phyloP scores from a whole-genome alignment of 768 basidiomycete genomes.

The Podaxis sp. region DNA sequence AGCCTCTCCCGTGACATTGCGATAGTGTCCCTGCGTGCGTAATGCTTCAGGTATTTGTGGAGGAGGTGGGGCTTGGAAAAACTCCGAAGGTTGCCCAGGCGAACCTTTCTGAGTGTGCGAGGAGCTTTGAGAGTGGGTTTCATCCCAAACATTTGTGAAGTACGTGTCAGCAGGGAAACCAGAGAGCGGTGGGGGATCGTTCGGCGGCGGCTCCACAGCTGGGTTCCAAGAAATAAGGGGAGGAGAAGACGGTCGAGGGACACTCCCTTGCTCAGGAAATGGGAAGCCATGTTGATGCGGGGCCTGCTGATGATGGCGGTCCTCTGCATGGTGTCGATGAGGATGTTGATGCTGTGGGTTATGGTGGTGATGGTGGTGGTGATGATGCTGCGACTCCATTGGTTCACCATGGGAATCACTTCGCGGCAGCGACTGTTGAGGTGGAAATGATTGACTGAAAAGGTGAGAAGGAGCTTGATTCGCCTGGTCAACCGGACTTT shows the following conservation, averaged over 20 bases:
- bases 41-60: slow-evolving; percentile 66
- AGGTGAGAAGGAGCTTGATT: slow-evolving; percentile 14
- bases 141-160: slow-evolving; percentile 88
- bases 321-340: slow-evolving; percentile 20
- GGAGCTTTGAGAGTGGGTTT: slow-evolving; percentile 26
- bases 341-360: slow-evolving; percentile 16
- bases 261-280: slow-evolving; percentile 17
- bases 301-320: slow-evolving; percentile 20
- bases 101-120: slow-evolving; percentile 3
- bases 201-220: slow-evolving; percentile 77
- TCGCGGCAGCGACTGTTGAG: background rate
- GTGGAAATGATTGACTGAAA: slow-evolving; percentile 19
- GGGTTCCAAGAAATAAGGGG: slow-evolving; percentile 81
- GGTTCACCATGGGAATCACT: background rate
- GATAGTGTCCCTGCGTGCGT: slow-evolving; percentile 74
- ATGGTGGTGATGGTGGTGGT: slow-evolving; percentile 6
- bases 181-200: slow-evolving; percentile 47
- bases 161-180: slow-evolving; percentile 75
- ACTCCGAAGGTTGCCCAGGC: slow-evolving; percentile 33
- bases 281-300: slow-evolving; percentile 23
- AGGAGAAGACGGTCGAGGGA: slow-evolving; percentile 50
- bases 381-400: background rate
- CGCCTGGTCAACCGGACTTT: background rate
- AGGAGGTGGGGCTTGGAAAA: slow-evolving; percentile 62
- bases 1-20: slow-evolving; percentile 55